Base-by-base conservation (phyloP, 2,329 filamentous ascomycete species). In the Zymoseptoria tritici region DNA sequence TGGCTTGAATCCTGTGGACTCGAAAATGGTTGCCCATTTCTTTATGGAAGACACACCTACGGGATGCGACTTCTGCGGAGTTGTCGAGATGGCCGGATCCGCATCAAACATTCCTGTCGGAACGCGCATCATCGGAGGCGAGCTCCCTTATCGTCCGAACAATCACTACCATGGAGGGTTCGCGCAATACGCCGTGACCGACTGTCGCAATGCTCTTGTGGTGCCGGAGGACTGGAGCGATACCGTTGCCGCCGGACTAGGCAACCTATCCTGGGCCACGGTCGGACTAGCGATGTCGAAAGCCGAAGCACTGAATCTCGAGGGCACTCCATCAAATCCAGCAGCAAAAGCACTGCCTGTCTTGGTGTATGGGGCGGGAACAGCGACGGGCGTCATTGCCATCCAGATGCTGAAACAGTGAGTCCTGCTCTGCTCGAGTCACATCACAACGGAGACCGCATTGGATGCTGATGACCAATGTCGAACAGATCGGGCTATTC, bases 381-480 rank as follows among this genome's bases (percentile, higher is more conserved):
- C 56, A 3, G 56, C 56, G 9, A 52, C 56, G 2, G 56, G 56
- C 3, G 4, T 53, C 3, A n/a, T 57, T 24, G 56, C 56, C 9
- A 52, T 52, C 11, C 56, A 57, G 26, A 42, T 57, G 19, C 50
- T 57, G 49, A 57, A 52, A 26, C 49, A 29, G 49, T 57, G 16
- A 52, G 56, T 52, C 24, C n/a, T 42, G 24, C 8, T 21, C 42
- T 50, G n/a, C 22, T 56, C 13, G 6, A 52, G n/a, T 56, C 49
- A 50, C 8, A 16, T 11, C 2, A 8, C 29, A 31, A 11, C 11
- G 11, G 8, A 31, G 29, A 31, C 29, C 9, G 52, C 52, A 2
- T 16, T 31, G 24, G 29, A 24, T 31, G 29, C 26, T 54, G 11
- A n/a, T 9, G 9, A n/a, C 29, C 8, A 7, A 31, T 8, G 24